Evolutionary conservation across 202 grass and related monocot genomes (phyloP), one percentile per base, ranked within the genome.

Genomic region (Musa balbisiana): DNA sequence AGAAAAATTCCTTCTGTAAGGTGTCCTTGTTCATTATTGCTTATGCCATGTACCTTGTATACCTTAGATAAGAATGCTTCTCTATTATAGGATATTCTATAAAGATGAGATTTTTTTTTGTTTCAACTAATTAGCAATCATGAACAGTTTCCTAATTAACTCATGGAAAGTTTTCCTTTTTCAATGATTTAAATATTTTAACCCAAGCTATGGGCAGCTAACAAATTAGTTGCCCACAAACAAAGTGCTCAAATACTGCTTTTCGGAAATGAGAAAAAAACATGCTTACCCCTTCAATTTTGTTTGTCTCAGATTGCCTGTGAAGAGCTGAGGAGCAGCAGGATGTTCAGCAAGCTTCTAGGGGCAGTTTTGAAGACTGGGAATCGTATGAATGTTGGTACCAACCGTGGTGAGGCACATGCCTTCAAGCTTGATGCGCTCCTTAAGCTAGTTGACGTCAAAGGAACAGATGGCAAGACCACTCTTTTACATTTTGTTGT

Each of bases 251-350:
- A 27, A 27, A 27, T 27, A 27, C 49, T 49, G 23, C 23, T 63
- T 63, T 63, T 63, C 8, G 0, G 62, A 64, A 8, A 64, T 64
- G 62, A 27, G 2, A 0, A 27, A 27, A 27, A 27, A 43, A 43
- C 6, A 26, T 27, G 9, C 21, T 22, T 26, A 14, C 22, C 21
- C 33, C 33, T 43, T 26, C 26, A 20, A 11, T 24, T 65, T 11
- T 65, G 11, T 12, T 49, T 51, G 33, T 51, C 29, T 50, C 67
- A 74, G 72, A 15, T 26, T 23, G 72, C 72, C 15, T 74, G 72
- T 74, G 72, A 74, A 59, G 72, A 74, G 25, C 72, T 74, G 55
- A 74, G 55, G 27, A 59, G 26, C 55, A 74, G 72, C 55, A 74
- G 54, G 55, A 29, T 74, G 17, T 74, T 74, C 72, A 27, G 33